A percentile compares a stretch with the other conserved stretches of the same genome.
phyloP scores from a whole-genome alignment of 768 basidiomycete genomes.

The Lentinula sp. region DNA sequence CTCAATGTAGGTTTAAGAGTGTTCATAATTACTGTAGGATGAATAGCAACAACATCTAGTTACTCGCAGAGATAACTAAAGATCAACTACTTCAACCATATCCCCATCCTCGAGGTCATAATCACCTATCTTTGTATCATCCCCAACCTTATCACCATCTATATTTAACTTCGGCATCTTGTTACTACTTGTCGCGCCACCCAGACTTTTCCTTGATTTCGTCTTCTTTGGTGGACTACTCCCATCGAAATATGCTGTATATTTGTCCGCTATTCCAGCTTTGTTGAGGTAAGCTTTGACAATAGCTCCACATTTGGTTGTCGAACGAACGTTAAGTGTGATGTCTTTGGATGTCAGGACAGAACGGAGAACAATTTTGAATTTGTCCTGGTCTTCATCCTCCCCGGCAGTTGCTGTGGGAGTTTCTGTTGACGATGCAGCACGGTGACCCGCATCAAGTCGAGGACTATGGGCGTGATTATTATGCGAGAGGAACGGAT shows the following conservation, averaged over 20 bases:
- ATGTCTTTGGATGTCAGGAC: slow-evolving; percentile 45
- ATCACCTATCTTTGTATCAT: slow-evolving; percentile 53
- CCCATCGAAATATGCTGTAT: slow-evolving; percentile 25
- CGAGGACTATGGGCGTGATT: slow-evolving; percentile 8
- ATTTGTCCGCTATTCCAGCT: slow-evolving; percentile 52
- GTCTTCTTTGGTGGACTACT: slow-evolving; percentile 12
- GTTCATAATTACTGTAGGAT: too few species aligned
- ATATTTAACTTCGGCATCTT: slow-evolving; percentile 49
- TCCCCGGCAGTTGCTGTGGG: background rate
- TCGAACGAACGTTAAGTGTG: slow-evolving; percentile 62
- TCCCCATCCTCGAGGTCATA: slow-evolving; percentile 78
- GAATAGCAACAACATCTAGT: too few species aligned
- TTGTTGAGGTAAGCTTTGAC: slow-evolving; percentile 71
- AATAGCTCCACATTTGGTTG: slow-evolving; percentile 72
- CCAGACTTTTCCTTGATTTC: slow-evolving; percentile 25
- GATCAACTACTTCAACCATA: slow-evolving; percentile 64
- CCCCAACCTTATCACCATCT: slow-evolving; percentile 69
- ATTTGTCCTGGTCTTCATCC: slow-evolving; percentile 40
- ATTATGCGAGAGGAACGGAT: slow-evolving; percentile 20
- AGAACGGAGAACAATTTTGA: slow-evolving; percentile 66
- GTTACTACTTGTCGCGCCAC: slow-evolving; percentile 15
- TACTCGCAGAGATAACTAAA: background rate
- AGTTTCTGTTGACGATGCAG: background rate
- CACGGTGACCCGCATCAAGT: slow-evolving; percentile 20
- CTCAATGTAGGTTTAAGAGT: too few species aligned